Evolutionary conservation across 208 protist species (phyloP), one percentile per base, ranked within the genome.

Genomic region (Trypanosoma theileri): DNA sequence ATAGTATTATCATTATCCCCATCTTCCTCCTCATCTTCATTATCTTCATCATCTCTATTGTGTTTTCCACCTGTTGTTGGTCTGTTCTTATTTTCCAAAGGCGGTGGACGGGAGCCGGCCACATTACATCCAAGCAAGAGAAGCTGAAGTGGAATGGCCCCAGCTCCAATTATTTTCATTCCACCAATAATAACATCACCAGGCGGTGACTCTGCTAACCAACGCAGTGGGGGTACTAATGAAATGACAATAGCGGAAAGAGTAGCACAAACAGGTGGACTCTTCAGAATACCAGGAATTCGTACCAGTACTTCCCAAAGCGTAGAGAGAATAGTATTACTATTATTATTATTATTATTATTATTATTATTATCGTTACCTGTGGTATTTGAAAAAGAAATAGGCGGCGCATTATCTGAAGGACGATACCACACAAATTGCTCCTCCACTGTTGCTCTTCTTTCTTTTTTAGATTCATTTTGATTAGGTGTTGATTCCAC

Each of bases 101-200:
- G 10, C n/a, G 2, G 53, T 4, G 22, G 9, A 41, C 53, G 26
- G 22, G 53, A 28, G 52, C 52, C 66, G 10, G 46, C 44, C 14
- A 93, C 66, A 60, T 77, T 88, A 59, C 69, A 75, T 24, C 82
- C 80, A 24, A 93, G 61, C 58, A 91, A 60, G 12, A 93, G 66
- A 58, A 91, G 58, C 65, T 86, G 76, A 44, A 93, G 69, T 16
- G 88, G 88, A 41, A 93, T 83, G 9, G 76, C 68, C 14, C 82
- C 88, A 16, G 62, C 59, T 35, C 88, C 85, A 21, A 88, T 73
- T 19, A 88, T 66, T 26, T 66, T 66, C 50, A 89, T 67, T 24
- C 85, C 88, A 28, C 81, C 80, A 59, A 93, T 53, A 21, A 91
- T 10, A 3, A 77, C 71, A 53, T 80, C 69, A 22, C 80, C 81